Conservation (phyloP, 192 early-diverging fungal genomes). For the Coemansia sp. region DNA sequence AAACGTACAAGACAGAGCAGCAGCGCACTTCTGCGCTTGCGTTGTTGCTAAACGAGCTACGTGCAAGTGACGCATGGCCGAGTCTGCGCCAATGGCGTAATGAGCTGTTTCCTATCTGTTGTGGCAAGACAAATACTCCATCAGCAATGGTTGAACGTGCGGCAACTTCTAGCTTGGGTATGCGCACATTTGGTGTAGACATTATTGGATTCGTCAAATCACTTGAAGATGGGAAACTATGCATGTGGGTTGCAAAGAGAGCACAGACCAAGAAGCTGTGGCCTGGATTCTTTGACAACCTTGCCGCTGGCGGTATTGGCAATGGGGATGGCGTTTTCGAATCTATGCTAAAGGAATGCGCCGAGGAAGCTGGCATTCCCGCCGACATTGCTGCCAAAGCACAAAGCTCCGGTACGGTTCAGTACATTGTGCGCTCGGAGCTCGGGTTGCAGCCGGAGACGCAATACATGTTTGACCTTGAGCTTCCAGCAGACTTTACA, state of each 20-base stretch:
- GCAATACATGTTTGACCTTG: constrained; percentile 84
- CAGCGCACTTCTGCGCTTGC: constrained; percentile 22
- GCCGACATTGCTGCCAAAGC: constrained; percentile 57
- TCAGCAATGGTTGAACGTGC: constrained; percentile 75
- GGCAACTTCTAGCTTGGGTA: constrained; percentile 74
- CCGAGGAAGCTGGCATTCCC: constrained; percentile 83
- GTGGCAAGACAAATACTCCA: constrained; percentile 24
- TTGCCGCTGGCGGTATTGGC: constrained; percentile 78
- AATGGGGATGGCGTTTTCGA: constrained; percentile 52
- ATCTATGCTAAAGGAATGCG: constrained; percentile 81
- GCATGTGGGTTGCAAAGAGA: constrained; percentile 89
- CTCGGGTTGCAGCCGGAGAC: constrained; percentile 78
- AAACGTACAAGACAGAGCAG: neutral
- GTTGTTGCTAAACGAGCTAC: constrained; percentile 15
- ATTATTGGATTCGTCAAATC: constrained; percentile 71
- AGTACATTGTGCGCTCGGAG: constrained; percentile 65
- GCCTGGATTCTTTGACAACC: constrained; percentile 79
- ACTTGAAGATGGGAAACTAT: constrained; percentile 35
- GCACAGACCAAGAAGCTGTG: constrained; percentile 79
- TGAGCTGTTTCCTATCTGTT: constrained; percentile 83
- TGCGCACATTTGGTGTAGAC: constrained; percentile 86
- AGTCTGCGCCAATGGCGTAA: constrained; percentile 69
- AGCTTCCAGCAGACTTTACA: constrained; percentile 59
- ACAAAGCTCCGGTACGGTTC: constrained; percentile 60
- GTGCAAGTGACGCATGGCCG: constrained; percentile 14